Evolutionary conservation across 202 grass and related monocot species (phyloP).

Genomic region (Carex arenaria): DNA sequence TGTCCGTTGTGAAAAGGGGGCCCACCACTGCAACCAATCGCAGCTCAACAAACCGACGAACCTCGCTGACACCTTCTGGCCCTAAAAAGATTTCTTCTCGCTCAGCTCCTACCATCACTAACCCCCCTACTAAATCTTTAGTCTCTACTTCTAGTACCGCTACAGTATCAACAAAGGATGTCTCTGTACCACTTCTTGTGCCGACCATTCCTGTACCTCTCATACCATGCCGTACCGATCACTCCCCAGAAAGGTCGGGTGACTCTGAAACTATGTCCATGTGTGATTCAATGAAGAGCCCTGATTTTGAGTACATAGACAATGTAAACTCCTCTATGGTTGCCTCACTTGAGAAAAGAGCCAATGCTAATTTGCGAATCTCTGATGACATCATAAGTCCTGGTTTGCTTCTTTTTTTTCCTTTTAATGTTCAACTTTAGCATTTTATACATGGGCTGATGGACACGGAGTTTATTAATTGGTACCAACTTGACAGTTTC

Average conservation of each 20-base stretch:
- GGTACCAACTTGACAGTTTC: neutral
- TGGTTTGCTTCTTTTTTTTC: conserved; percentile 39
- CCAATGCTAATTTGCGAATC: conserved; percentile 72
- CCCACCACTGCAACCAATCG: neutral
- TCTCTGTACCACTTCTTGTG: conserved; percentile 9
- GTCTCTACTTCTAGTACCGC: neutral
- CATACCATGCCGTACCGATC: conserved; percentile 40
- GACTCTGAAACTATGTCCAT: conserved; percentile 91
- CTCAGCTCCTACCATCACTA: conserved; percentile 6
- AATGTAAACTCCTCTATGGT: conserved; percentile 63
- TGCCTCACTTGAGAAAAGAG: conserved; percentile 56
- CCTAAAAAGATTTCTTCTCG: conserved; percentile 15
- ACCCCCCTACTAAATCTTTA: neutral
- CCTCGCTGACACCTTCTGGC: conserved; percentile 14
- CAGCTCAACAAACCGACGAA: neutral
- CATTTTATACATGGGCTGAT: neutral
- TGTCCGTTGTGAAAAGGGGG: conserved; percentile 9
- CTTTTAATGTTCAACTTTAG: neutral
- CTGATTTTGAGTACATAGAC: conserved; percentile 88
- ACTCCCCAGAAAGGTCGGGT: conserved; percentile 52
- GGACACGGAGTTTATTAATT: neutral
- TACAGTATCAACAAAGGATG: conserved; percentile 2
- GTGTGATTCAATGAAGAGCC: conserved; percentile 99
- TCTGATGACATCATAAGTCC: conserved; percentile 45
- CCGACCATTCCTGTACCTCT: conserved; percentile 23